Percentiles rank a stretch among this genome's conserved stretches.
phyloP scores from a whole-genome alignment of 2,329 filamentous ascomycete species.

The Epicoccum nigrum region DNA sequence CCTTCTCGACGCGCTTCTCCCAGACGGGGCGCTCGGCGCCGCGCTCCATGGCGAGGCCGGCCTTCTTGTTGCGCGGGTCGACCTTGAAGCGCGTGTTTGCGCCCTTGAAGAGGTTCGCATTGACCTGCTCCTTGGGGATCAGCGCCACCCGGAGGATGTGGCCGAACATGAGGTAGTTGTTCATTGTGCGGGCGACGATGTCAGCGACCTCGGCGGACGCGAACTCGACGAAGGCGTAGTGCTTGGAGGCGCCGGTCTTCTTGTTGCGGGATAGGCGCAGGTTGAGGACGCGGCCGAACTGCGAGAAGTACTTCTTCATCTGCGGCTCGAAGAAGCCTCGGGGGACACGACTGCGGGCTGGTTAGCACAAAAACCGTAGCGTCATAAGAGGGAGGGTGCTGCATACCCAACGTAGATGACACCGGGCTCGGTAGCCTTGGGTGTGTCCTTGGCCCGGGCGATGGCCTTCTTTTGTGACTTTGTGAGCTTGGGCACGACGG shows the following conservation, averaged over 20 bases:
- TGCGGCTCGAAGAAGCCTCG: constrained; percentile 98
- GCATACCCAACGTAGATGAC: constrained; percentile 81
- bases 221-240: constrained; percentile 96
- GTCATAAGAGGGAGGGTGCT: not conserved
- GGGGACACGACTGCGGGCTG: constrained; percentile 70
- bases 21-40: constrained; percentile 77
- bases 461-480: constrained; percentile 50
- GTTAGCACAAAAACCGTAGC: constrained; percentile 5
- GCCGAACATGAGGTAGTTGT: constrained; percentile 94
- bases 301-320: constrained; percentile 90
- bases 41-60: constrained; percentile 74
- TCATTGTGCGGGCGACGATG: constrained; percentile 94
- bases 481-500: constrained; percentile 39
- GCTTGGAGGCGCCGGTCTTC: constrained; percentile 87
- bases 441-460: constrained; percentile 57
- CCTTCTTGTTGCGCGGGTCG: constrained; percentile 86
- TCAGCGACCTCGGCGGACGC: constrained; percentile 76
- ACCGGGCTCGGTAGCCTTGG: constrained; percentile 67
- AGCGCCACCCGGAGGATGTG: constrained; percentile 89
- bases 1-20: constrained; percentile 74
- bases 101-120: constrained; percentile 84
- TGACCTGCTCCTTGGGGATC: constrained; percentile 76
- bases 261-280: constrained; percentile 90
- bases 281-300: constrained; percentile 83
- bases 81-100: constrained; percentile 89